Conservation (phyloP, 2,329 filamentous ascomycete species). For the Cercospora sesami region DNA sequence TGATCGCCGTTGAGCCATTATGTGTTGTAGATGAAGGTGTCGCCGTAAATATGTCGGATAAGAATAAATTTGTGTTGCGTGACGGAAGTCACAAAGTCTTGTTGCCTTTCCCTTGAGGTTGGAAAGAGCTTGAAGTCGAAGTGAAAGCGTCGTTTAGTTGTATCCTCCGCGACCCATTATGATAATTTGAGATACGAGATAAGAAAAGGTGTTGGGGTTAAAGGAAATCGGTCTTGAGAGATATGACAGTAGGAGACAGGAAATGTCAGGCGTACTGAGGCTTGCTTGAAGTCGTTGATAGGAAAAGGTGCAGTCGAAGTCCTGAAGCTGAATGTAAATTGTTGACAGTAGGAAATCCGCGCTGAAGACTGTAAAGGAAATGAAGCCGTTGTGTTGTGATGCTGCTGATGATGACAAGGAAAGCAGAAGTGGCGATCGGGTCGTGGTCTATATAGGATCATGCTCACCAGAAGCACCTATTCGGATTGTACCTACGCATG, state of each 20-base stretch:
- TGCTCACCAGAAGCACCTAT: background rate
- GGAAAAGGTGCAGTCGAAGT: constrained; percentile 4
- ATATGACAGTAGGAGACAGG: constrained; percentile 18
- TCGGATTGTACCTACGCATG: background rate
- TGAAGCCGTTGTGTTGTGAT: constrained; percentile 17
- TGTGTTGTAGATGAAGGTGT: background rate
- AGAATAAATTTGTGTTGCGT: background rate
- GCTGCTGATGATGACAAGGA: constrained; percentile 21
- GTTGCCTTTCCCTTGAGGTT: background rate
- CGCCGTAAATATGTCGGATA: constrained; percentile 12
- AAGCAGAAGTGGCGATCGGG: background rate
- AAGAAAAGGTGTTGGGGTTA: constrained; percentile 15
- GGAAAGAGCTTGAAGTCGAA: background rate
- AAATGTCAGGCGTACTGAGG: constrained; percentile 13
- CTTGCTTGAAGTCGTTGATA: constrained; percentile 2
- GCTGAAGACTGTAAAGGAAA: constrained; percentile 20
- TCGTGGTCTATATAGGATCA: constrained; percentile 24
- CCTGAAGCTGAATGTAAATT: constrained; percentile 16
- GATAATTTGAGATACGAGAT: constrained; percentile 27
- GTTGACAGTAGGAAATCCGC: constrained; percentile 15
- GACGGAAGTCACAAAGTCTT: background rate
- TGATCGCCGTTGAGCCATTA: background rate
- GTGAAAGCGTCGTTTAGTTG: constrained; percentile 38
- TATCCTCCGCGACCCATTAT: constrained; percentile 46
- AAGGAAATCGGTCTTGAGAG: constrained; percentile 9